These are phyloP conservation scores for Tricholomella constricta DNA, from an alignment of 768 basidiomycete genomes.

Conservation along the genomic window DNA sequence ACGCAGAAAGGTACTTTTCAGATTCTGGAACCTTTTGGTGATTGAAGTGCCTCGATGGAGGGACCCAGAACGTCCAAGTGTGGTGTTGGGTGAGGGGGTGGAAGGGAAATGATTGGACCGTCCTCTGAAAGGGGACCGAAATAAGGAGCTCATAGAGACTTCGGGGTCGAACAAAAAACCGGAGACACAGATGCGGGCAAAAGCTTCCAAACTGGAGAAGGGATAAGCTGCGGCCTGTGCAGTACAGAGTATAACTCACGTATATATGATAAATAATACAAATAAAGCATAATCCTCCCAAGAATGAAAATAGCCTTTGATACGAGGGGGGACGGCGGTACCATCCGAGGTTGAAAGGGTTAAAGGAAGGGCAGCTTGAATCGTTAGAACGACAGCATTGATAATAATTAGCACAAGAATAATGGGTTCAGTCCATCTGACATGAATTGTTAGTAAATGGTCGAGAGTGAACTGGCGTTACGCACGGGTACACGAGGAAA, in stretches of 20 bases:
- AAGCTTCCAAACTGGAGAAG: constrained; percentile 69
- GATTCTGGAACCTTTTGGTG: constrained; percentile 42
- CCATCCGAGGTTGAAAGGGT: constrained; percentile 50
- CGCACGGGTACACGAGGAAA: constrained; percentile 75
- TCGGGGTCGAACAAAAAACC: constrained; percentile 90
- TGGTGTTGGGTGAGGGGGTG: constrained; percentile 24
- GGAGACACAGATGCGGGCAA: constrained; percentile 86
- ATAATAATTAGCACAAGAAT: constrained; percentile 84
- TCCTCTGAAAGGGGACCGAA: constrained; percentile 38
- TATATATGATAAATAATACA: constrained; percentile 80
- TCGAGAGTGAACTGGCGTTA: constrained; percentile 18
- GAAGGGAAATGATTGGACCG: constrained; percentile 32
- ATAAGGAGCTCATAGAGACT: constrained; percentile 52
- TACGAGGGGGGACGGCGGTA: constrained; percentile 39
- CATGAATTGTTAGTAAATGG: not conserved
- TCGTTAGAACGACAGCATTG: constrained; percentile 79
- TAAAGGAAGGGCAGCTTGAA: constrained; percentile 71
- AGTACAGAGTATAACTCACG: constrained; percentile 49
- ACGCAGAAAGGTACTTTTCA: constrained; percentile 50
- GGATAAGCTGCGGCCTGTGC: constrained; percentile 4
- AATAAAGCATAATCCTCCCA: constrained; percentile 95
- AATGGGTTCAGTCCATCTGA: constrained; percentile 82
- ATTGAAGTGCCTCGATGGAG: constrained; percentile 45
- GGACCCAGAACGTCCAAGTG: constrained; percentile 25
- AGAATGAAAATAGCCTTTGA: constrained; percentile 75